A percentile compares a stretch with the other conserved stretches of the same genome.
Conservation (phyloP, 371 early-diverging fungal genomes). For the Mucor ambiguus region DNA sequence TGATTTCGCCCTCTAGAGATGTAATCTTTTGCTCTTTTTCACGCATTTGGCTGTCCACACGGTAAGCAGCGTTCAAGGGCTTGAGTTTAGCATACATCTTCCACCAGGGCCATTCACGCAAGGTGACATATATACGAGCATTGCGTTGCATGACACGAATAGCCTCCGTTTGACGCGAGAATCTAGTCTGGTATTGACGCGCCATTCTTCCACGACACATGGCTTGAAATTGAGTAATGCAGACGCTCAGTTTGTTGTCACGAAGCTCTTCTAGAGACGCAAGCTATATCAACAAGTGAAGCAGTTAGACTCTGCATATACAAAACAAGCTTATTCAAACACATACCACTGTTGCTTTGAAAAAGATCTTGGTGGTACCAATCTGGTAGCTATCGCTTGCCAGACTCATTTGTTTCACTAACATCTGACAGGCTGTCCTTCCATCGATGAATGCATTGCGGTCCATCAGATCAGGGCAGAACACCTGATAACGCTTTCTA, state of each 20-base stretch:
- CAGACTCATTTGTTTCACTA: conserved; percentile 75
- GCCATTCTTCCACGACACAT: conserved; percentile 85
- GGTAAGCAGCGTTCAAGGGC: conserved; percentile 91
- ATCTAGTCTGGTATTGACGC: conserved; percentile 68
- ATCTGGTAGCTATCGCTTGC: conserved; percentile 86
- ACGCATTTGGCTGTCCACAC: conserved; percentile 67
- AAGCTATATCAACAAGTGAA: too few species aligned
- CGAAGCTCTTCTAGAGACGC: conserved; percentile 97
- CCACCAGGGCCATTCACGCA: conserved; percentile 97
- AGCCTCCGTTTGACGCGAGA: conserved; percentile 81
- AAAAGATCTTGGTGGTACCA: conserved; percentile 98
- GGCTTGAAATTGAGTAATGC: conserved; percentile 89
- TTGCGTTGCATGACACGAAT: conserved; percentile 92
- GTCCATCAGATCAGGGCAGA: conserved; percentile 77
- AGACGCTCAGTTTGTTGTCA: conserved; percentile 80
- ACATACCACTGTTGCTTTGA: conserved; percentile 89
- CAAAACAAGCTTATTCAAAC: not conserved
- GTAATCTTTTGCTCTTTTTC: conserved; percentile 59
- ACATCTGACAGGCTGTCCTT: conserved; percentile 75
- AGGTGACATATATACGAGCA: conserved; percentile 84
- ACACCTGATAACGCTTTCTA: conserved; percentile 92
- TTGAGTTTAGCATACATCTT: conserved; percentile 96
- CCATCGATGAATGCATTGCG: conserved; percentile 77
- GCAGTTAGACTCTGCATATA: not conserved
- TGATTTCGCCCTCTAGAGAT: conserved; percentile 46